These are phyloP conservation scores for Penicillium lividum DNA, from an alignment of 495 filamentous ascomycete genomes.

Conservation along the genomic window DNA sequence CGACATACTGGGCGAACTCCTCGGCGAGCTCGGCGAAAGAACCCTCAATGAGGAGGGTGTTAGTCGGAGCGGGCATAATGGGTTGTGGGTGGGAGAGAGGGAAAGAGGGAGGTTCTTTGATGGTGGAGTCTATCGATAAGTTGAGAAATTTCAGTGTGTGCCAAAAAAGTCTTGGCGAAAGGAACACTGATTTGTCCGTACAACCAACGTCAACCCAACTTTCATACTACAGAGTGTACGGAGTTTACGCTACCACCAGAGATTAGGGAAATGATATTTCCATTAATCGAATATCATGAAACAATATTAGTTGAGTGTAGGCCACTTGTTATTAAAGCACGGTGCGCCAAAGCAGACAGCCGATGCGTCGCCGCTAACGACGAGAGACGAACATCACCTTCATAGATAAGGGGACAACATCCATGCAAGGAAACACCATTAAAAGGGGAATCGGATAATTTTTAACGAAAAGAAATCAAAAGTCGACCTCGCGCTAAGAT, in stretches of 20 bases:
- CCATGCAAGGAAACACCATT: slow-evolving; percentile 17
- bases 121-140: slow-evolving; percentile 49
- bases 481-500: slow-evolving; percentile 21
- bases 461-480: slow-evolving; percentile 5
- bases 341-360: slow-evolving; percentile 4
- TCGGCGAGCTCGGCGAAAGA: slow-evolving; percentile 83
- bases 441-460: slow-evolving; percentile 26
- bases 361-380: slow-evolving; percentile 17
- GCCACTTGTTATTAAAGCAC: slow-evolving; percentile 15
- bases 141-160: slow-evolving; percentile 52
- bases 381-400: slow-evolving; percentile 22
- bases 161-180: slow-evolving; percentile 47
- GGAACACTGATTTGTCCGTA: slow-evolving; percentile 14
- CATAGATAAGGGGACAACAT: slow-evolving; percentile 24
- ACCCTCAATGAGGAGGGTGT: slow-evolving; percentile 85
- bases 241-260: background rate
- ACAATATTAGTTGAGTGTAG: background rate
- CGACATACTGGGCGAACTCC: slow-evolving; percentile 85
- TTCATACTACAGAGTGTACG: background rate
- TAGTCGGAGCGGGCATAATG: slow-evolving; percentile 55
- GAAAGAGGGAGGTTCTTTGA: slow-evolving; percentile 35
- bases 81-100: slow-evolving; percentile 27
- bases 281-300: background rate
- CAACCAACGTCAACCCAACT: background rate
- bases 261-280: background rate